Evolutionary conservation across 2,329 filamentous ascomycete genomes (phyloP), one percentile per base, ranked within the genome.

Genomic region (Triangularia verruculosa): DNA sequence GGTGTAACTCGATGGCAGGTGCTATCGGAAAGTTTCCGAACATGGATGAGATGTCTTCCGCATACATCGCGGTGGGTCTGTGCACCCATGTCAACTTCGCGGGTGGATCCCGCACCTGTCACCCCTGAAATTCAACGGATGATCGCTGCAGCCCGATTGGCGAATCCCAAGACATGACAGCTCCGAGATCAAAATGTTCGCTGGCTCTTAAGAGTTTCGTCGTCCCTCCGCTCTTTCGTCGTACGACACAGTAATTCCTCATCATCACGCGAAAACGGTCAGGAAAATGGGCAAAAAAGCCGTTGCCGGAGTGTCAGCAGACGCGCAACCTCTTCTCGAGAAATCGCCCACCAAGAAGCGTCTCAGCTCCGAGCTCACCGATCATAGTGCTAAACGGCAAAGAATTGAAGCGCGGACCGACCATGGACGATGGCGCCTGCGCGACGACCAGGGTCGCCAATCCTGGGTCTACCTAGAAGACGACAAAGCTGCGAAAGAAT

Each of bases 381-480:
- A 76, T 52, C 69, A 70, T 54, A 62, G 68, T 13, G 61, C 73
- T 12, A 84, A 84, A 69, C 78, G 76, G 57, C 80, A 80, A 30
- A 80, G 75, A 65, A 74, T 86, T 56, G 77, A 77, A 54, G 78
- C 81, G 43, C 86, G 84, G 72, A 97, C 93, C 4, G 94, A 99
- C 76, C 86, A 86, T 68, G 84, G 86, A 7, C 83, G 90, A 76
- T 99, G 95, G 95, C 86, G 95, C 66, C 78, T 98, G 74, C 84
- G 87, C 66, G 89, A 96, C 72, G 91, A 96, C 64, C 84, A 86
- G 59, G 94, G 95, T 57, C 84, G 91, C 61, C 93, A 97, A 71
- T 97, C 92, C 58, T 99, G 95, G 95, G 91, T 95, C 72, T 99
- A 98, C 74, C 80, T 99, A 2, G 85, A 86, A 9, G 89, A 95